Evolutionary conservation across 768 basidiomycete genomes (phyloP), one percentile per base, ranked within the genome.

Genomic region (Cystofilobasidium macerans): DNA sequence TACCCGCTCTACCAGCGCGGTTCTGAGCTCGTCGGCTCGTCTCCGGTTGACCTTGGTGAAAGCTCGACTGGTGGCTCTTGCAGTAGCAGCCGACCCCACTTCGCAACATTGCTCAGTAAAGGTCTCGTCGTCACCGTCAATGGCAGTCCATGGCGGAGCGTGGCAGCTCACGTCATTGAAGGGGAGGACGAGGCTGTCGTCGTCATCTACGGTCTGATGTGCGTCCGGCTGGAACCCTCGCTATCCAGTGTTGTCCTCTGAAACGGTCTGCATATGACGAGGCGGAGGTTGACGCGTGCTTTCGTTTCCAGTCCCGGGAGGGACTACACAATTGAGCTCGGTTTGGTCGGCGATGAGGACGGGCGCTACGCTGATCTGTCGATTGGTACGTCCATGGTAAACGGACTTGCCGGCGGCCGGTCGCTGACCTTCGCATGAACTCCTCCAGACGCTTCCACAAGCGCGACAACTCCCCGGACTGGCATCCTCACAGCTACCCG

Each of bases 141-240:
- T 69, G 83, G 83, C 33, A 80, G 84, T 7, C 82, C 82, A 5
- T 91, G 89, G 89, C 83, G 85, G 72, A 80, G 85, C 59, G 86
- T 88, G 28, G 82, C 89, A 72, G 83, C 88, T 64, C 83, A 85
- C 61, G 83, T 89, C 68, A 85, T 88, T 83, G 61, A 70, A 32
- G 61, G 62, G 1, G 80, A 81, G 0, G 90, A 93, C 70, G 87
- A 94, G 72, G 92, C 89, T 0, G 83, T 93, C 64, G 89, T 95
- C 61, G 88, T 94, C 66, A 83, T 97, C 32, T 92, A 90, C 67
- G 89, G 89, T 1, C 80, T 97, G 54, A 82, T 87, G 79, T 91
- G 90, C 4, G 88, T 22, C 40, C 69, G 32, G 43, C 71, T 61
- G n/a, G n/a, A n/a, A n/a, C n/a, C n/a, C n/a, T n/a, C n/a, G n/a